Evolutionary conservation across 257 asterid species (phyloP).

Genomic region (Fraxinus americana): DNA sequence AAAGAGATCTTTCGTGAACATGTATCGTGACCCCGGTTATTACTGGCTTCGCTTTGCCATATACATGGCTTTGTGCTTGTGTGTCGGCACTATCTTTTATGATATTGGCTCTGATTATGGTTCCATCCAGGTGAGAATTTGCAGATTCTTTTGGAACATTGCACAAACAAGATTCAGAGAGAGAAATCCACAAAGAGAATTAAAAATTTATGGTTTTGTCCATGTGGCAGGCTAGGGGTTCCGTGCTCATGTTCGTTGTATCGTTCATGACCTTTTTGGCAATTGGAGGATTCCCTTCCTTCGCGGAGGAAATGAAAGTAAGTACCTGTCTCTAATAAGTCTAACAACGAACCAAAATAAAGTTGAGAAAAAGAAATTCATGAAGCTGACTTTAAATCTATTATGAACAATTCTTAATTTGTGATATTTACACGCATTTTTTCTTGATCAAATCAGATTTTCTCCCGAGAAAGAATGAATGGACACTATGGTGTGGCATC

Average conservation of each 20-base stretch:
- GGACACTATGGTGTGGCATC: constrained; percentile 57
- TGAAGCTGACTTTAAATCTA: not conserved
- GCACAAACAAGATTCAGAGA: not conserved
- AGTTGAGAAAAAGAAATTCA: not conserved
- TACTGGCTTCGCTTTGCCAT: constrained; percentile 68
- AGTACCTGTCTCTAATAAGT: not conserved
- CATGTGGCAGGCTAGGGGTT: constrained; percentile 50
- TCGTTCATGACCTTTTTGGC: constrained; percentile 67
- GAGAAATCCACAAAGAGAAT: not conserved
- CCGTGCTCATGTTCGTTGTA: constrained; percentile 46
- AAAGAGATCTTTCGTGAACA: constrained; percentile 52
- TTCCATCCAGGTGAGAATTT: constrained; percentile 50
- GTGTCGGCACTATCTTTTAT: constrained; percentile 53
- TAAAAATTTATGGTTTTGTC: not conserved
- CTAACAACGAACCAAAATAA: too few relatives aligned
- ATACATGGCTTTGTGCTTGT: constrained; percentile 47
- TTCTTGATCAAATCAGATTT: constrained; percentile 38
- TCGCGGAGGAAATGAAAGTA: constrained; percentile 70
- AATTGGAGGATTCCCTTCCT: constrained; percentile 73
- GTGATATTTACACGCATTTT: not conserved
- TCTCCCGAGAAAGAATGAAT: constrained; percentile 56
- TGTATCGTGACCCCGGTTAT: constrained; percentile 66
- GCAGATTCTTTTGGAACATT: not conserved
- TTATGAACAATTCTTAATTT: not conserved
- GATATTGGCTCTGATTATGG: constrained; percentile 48